These are phyloP conservation scores for Reticulascus tulasneorum DNA, from an alignment of 2,329 filamentous ascomycete genomes.

Conservation along the genomic window DNA sequence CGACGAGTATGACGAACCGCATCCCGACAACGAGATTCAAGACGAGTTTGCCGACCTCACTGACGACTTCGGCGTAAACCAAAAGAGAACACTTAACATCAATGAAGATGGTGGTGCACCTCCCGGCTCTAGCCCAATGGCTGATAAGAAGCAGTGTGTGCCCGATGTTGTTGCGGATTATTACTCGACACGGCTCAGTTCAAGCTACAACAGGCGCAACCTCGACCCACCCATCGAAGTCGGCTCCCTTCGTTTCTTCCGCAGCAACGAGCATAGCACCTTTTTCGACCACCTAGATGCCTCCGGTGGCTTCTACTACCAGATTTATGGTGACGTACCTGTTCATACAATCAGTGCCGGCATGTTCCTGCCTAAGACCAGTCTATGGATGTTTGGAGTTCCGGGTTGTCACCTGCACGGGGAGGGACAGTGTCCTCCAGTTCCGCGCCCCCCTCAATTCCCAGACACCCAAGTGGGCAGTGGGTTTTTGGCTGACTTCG, in stretches of 20 bases:
- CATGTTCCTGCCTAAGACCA: conserved; percentile 47
- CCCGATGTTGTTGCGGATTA: conserved; percentile 17
- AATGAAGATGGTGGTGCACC: conserved; percentile 15
- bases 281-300: conserved; percentile 48
- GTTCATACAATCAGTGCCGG: conserved; percentile 52
- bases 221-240: conserved; percentile 53
- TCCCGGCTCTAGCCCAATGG: conserved; percentile 7
- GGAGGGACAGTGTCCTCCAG: conserved; percentile 4
- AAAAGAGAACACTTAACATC: not conserved
- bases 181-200: conserved; percentile 27
- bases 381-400: conserved; percentile 33
- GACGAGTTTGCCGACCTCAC: not conserved
- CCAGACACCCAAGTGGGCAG: not conserved
- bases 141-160: conserved; percentile 4
- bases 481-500: conserved; percentile 1
- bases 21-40: conserved; percentile 13
- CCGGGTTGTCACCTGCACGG: conserved; percentile 20
- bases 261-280: conserved; percentile 38
- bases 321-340: conserved; percentile 42
- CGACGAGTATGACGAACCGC: conserved; percentile 14
- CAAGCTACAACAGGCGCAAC: conserved; percentile 46
- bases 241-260: conserved; percentile 47
- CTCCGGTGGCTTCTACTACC: conserved; percentile 44
- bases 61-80: conserved; percentile 1
- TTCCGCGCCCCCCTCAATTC: not conserved